phyloP scores from a whole-genome alignment of 768 basidiomycete genomes.

The Lentinula lateritia region DNA sequence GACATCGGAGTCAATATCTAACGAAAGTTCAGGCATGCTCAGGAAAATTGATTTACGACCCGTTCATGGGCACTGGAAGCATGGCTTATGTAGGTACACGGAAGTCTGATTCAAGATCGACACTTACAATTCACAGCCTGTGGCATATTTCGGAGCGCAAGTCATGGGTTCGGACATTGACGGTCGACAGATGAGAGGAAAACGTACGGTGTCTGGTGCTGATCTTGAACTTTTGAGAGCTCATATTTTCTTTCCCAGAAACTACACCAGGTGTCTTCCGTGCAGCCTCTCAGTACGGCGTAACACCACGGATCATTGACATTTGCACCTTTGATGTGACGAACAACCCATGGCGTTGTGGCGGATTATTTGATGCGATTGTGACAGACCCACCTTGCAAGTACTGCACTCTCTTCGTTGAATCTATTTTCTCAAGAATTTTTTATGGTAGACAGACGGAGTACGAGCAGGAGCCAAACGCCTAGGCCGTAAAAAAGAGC shows the following conservation, averaged over 20 bases:
- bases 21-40: constrained; percentile 57
- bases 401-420: constrained; percentile 18
- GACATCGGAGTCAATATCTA: too few species aligned
- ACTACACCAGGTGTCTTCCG: constrained; percentile 66
- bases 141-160: constrained; percentile 81
- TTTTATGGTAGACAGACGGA: constrained; percentile 54
- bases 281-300: constrained; percentile 81
- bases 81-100: constrained; percentile 68
- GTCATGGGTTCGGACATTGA: constrained; percentile 95
- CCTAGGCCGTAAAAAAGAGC: constrained; percentile 59
- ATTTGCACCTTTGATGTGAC: constrained; percentile 94
- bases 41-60: constrained; percentile 93
- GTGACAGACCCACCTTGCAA: constrained; percentile 92
- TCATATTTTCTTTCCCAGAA: constrained; percentile 17
- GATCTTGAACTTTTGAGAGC: neutral
- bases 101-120: neutral
- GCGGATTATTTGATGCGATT: constrained; percentile 89
- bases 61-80: constrained; percentile 91
- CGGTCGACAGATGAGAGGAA: constrained; percentile 94
- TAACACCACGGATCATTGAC: constrained; percentile 69
- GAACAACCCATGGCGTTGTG: constrained; percentile 81
- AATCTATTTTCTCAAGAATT: neutral
- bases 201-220: constrained; percentile 41
- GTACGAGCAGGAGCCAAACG: constrained; percentile 86
- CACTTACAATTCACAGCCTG: constrained; percentile 45